A percentile compares a stretch with the other conserved stretches of the same genome.
phyloP scores from a whole-genome alignment of 805 yeast genomes.

The Sugiyamaella valdiviana region DNA sequence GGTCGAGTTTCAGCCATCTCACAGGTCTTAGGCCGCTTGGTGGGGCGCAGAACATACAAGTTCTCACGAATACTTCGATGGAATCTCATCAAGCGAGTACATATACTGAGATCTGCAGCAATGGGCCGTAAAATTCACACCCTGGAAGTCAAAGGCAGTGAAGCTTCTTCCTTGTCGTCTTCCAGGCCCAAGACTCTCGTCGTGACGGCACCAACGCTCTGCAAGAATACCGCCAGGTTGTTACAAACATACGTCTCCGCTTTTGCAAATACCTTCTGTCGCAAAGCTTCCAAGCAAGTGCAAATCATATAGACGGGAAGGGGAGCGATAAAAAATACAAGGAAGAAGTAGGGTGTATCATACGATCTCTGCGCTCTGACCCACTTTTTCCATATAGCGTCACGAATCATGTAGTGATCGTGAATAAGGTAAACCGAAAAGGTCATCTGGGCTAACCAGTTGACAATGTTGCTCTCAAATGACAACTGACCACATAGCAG shows the following conservation, averaged over 20 bases:
- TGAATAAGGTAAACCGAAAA: constrained; percentile 3
- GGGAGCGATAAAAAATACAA: not conserved
- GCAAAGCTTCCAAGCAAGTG: not conserved
- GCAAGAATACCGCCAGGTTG: not conserved
- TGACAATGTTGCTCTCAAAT: not conserved
- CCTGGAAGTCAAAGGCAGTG: too few species aligned
- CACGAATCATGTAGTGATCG: not conserved
- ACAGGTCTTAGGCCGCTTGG: too few species aligned
- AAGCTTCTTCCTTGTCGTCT: too few species aligned
- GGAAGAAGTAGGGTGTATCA: not conserved
- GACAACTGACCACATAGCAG: not conserved
- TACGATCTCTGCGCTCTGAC: not conserved
- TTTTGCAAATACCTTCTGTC: not conserved
- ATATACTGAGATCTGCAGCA: too few species aligned
- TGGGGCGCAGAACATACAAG: too few species aligned
- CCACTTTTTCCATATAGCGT: not conserved
- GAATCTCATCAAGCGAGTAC: too few species aligned
- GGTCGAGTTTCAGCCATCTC: too few species aligned
- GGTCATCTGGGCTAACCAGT: not conserved
- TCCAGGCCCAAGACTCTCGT: too few species aligned
- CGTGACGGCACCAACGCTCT: too few species aligned
- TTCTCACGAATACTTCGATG: too few species aligned
- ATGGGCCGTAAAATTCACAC: too few species aligned
- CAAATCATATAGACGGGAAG: not conserved
- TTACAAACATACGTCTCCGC: constrained; percentile 21